Evolutionary conservation across 805 yeast genomes (phyloP), one percentile per base, ranked within the genome.

Genomic region (Zygosaccharomyces rouxii): DNA sequence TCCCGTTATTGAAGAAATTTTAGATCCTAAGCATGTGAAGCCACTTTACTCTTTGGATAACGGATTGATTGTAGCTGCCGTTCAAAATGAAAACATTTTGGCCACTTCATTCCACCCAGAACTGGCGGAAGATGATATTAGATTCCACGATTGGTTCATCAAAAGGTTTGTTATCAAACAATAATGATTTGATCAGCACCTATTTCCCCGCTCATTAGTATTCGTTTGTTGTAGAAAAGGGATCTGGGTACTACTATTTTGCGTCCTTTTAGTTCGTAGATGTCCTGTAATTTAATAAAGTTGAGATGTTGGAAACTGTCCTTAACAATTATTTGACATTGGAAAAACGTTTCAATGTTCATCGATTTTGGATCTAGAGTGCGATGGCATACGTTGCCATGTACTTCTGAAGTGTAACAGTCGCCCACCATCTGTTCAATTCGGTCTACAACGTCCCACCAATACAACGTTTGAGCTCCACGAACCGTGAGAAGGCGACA

Each of bases 21-120:
- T 58, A 39, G 63, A 58, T 44, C 26, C 48, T 0, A 51, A 49
- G 4, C 44, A 28, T 2, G 76, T 78, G 1, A 68, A 75, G 51
- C 62, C 79, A 0, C 63, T 81, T 26, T 70, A 73, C 46, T 60
- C 66, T 6, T 63, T 78, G 44, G 59, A 47, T 9, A 60, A 52
- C 22, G 68, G 62, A 1, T 64, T 78, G 33, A 74, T 86, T 29
- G 92, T 86, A 2, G 94, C 90, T 0, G 89, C 85, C 5, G 72
- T 79, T 57, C 89, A 86, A 61, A 48, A 50, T 22, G 86, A 84
- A 0, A 73, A 73, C 33, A 70, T 79, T 29, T 63, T 86, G 43
- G 92, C 89, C 2, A 86, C 90, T 0, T 81, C 89, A 1, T 86
- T 86, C 64, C 95, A 86, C 62, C 95, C 95, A 0, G 95, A 86